Evolutionary conservation across 164 flowering plant genomes (phyloP).

Genomic region (Nelumbo lutea): DNA sequence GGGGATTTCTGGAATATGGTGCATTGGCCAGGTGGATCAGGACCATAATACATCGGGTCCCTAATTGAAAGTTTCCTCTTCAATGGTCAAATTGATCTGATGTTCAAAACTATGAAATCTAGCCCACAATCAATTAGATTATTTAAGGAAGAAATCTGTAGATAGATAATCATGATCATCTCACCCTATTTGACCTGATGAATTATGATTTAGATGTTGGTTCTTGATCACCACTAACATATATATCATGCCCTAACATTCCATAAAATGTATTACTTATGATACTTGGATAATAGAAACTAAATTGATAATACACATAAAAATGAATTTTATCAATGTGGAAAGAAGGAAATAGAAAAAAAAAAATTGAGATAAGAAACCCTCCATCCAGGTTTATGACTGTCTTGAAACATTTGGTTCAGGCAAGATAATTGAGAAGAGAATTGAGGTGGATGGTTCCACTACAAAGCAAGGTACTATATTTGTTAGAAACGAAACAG

Average conservation of each 20-base stretch:
- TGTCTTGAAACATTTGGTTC: conserved; percentile 1
- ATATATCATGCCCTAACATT: too few species aligned
- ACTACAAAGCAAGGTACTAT: background rate
- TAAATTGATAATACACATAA: too few species aligned
- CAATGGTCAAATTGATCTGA: background rate
- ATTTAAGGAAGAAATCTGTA: background rate
- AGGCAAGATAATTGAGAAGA: conserved; percentile 6
- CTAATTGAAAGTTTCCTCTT: background rate
- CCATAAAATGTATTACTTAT: too few species aligned
- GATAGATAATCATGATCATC: background rate
- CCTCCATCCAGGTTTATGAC: background rate
- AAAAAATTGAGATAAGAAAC: background rate
- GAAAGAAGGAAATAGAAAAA: background rate
- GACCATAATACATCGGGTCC: background rate
- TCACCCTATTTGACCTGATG: background rate
- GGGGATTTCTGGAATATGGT: background rate
- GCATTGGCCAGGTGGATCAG: background rate
- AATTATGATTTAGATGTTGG: too few species aligned
- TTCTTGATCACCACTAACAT: too few species aligned
- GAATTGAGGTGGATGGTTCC: background rate
- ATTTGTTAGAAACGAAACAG: background rate
- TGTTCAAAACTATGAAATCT: background rate
- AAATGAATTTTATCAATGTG: too few species aligned
- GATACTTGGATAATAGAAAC: too few species aligned
- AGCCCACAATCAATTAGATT: background rate